Evolutionary conservation across 1,139 yeast genomes (phyloP), one percentile per base, ranked within the genome.

Genomic region (Fermentozyma sake): DNA sequence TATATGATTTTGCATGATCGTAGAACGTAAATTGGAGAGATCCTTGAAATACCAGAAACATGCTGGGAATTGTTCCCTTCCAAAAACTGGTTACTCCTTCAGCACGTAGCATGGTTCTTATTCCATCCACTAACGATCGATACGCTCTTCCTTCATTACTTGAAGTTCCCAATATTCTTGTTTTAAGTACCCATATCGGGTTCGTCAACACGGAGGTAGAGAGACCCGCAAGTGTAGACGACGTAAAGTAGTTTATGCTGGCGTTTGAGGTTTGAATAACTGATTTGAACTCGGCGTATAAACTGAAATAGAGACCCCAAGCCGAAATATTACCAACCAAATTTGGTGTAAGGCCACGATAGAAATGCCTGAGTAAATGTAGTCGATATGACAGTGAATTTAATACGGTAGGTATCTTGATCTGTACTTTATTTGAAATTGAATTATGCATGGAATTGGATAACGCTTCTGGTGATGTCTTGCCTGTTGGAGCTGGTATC

Each of bases 171-270:
- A 91, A 63, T 38, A 89, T 80, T 33, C 97, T 65, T 0, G 98
- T 91, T 54, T 91, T 91, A 22, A 86, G 55, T 3, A 86, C 93
- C 96, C 96, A 86, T 5, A 91, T 71, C 1, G 98, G 98, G 50
- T 87, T 91, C 1, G 98, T 89, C 10, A 83, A 28, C 0, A 85
- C 37, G 1, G 94, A 72, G 0, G 96, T 86, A 7, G 77, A 45
- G 16, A 78, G 46, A 0, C 98, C 98, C 0, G 97, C 89, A 4
- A 61, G 26, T 2, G 64, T 37, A 1, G 69, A 61, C 6, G 68
- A 53, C 4, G 54, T 43, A 29, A 65, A 62, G 38, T 57, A 66
- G 30, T 50, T 54, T 4, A 54, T 30, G 1, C 67, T 50, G 14
- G 50, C 42, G 23, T 42, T 43, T 5, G 39, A 30, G 3, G 48